A percentile compares a stretch with the other conserved stretches of the same genome.
phyloP scores from a whole-genome alignment of 2,329 filamentous ascomycete genomes.

The Trichoderma harzianum region DNA sequence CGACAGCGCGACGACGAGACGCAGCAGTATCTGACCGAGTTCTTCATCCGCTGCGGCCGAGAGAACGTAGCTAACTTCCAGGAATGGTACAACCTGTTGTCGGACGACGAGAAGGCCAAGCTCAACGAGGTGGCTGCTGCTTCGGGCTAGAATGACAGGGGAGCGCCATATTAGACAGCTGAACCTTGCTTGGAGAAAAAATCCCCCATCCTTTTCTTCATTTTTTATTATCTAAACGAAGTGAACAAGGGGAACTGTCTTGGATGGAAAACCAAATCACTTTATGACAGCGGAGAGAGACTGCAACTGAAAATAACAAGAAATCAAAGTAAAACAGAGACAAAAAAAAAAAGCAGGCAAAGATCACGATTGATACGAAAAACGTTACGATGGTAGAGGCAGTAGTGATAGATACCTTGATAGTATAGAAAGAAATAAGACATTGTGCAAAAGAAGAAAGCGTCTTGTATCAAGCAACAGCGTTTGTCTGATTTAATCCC shows the following conservation, averaged over 20 bases:
- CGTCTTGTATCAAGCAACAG: background rate
- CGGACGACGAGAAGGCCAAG: constrained; percentile 55
- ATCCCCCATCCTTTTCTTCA: background rate
- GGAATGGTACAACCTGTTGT: constrained; percentile 54
- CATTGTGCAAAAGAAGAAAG: background rate
- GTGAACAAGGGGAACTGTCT: background rate
- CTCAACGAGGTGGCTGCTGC: constrained; percentile 49
- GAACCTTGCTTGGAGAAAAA: too few species aligned
- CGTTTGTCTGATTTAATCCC: background rate
- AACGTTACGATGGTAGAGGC: background rate
- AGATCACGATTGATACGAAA: constrained; percentile 9
- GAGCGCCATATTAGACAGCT: too few species aligned
- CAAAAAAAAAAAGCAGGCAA: background rate
- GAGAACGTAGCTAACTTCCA: constrained; percentile 56
- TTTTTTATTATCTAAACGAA: background rate
- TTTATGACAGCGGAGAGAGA: background rate
- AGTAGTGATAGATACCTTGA: constrained; percentile 13
- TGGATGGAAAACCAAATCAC: background rate
- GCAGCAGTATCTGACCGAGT: constrained; percentile 76
- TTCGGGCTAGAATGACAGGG: constrained; percentile 21
- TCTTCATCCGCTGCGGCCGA: constrained; percentile 64
- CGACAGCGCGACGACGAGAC: constrained; percentile 86
- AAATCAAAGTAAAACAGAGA: background rate
- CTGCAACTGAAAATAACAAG: background rate
- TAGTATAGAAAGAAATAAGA: constrained; percentile 9